Conservation (phyloP, 1,284 basidiomycete genomes). For the Sanghuangporus baumii region DNA sequence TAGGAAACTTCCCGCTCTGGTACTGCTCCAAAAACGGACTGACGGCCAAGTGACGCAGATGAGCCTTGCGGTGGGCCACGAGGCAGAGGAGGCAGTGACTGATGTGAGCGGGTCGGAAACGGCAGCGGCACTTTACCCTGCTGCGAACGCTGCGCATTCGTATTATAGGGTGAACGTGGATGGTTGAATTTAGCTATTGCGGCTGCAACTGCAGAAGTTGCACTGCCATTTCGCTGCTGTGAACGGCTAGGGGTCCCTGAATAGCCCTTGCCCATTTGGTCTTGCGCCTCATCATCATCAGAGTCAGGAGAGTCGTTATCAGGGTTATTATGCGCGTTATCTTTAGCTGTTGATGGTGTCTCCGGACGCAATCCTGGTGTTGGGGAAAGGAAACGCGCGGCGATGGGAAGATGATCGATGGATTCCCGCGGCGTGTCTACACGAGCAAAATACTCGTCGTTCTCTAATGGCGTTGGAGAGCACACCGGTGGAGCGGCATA, state of each 20-base stretch:
- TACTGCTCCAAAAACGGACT: constrained; percentile 43
- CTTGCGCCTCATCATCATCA: constrained; percentile 58
- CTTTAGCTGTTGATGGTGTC: constrained; percentile 31
- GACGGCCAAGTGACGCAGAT: constrained; percentile 63
- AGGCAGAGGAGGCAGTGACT: constrained; percentile 69
- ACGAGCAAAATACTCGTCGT: constrained; percentile 52
- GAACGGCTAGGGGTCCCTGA: constrained; percentile 28
- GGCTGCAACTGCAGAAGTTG: constrained; percentile 15
- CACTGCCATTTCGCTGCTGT: constrained; percentile 3
- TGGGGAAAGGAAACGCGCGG: constrained; percentile 84
- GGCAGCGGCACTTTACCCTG: constrained; percentile 48
- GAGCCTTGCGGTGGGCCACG: constrained; percentile 51
- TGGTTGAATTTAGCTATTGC: constrained; percentile 54
- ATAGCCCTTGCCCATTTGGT: constrained; percentile 47
- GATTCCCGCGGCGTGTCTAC: constrained; percentile 63
- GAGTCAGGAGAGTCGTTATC: constrained; percentile 69
- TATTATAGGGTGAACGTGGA: constrained; percentile 72
- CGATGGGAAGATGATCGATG: constrained; percentile 80
- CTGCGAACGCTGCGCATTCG: constrained; percentile 37
- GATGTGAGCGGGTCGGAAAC: constrained; percentile 74
- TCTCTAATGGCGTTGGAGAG: constrained; percentile 55
- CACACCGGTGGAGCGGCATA: constrained; percentile 52
- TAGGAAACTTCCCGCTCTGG: constrained; percentile 27
- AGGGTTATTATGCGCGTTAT: constrained; percentile 50
- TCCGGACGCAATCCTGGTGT: constrained; percentile 51